Evolutionary conservation across 352 stramenopile genomes (phyloP).

Genomic region (Pythium guiyangense): DNA sequence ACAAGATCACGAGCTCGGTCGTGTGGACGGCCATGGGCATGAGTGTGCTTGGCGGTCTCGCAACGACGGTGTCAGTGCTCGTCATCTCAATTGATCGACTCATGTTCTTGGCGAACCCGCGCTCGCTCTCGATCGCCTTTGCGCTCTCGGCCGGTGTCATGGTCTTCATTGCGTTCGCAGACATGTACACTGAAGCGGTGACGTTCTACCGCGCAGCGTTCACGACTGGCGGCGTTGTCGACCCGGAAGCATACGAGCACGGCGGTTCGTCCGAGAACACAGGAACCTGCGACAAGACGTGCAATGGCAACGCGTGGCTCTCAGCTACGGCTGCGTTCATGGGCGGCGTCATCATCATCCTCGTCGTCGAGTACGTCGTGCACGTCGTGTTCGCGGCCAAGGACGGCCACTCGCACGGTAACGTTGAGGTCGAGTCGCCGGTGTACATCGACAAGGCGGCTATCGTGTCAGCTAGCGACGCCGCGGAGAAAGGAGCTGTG

Average conservation of each 20-base stretch:
- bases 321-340: conserved; percentile 51
- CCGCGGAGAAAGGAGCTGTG: too few relatives aligned
- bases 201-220: conserved; percentile 52
- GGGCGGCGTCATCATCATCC: conserved; percentile 50
- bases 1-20: conserved; percentile 37
- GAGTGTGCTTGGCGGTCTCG: conserved; percentile 60
- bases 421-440: too few relatives aligned
- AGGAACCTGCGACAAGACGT: conserved; percentile 56
- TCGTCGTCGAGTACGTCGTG: conserved; percentile 61
- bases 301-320: conserved; percentile 56
- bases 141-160: conserved; percentile 71
- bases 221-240: conserved; percentile 39
- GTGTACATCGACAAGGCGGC: too few relatives aligned
- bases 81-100: conserved; percentile 63
- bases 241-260: conserved; percentile 67
- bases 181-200: conserved; percentile 55
- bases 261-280: conserved; percentile 24
- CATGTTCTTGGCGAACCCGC: conserved; percentile 55
- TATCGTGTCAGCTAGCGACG: conserved; percentile 1
- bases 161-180: conserved; percentile 71
- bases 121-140: conserved; percentile 57
- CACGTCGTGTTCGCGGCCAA: conserved; percentile 36
- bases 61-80: conserved; percentile 57
- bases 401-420: conserved; percentile 28
- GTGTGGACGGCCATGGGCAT: conserved; percentile 68